Base-by-base conservation (phyloP, 2,329 filamentous ascomycete species). In the Meredithiella fracta region DNA sequence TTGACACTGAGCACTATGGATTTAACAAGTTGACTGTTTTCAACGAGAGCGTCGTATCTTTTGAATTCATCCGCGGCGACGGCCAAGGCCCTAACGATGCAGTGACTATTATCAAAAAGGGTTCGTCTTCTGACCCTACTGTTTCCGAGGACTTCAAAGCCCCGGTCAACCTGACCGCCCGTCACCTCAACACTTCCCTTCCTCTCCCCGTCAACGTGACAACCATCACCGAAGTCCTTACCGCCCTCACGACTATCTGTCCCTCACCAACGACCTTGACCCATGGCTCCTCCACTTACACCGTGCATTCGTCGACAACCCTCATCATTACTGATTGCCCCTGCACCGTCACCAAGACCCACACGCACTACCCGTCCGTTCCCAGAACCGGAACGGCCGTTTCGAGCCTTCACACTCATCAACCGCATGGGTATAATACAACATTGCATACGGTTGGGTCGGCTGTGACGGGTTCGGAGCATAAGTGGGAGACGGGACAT, bases 1-100 rank as follows among this genome's bases (percentile, higher is more conserved):
- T 76, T 23, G 70, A 76, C 62, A 66, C 66, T 55, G 62, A 64
- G 42, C 65, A 75, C 60, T 76, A 70, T 57, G 73, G 74, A 5
- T 73, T 75, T 61, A 73, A 67, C 63, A 74, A 62, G 49, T 58
- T 64, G 26, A 58, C 59, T 1, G 56, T 64, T 23, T 62, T 69
- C 40, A 71, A 69, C 53, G 64, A 67, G 3, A 70, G 64, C 2
- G 65, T 67, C 1, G 60, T 70, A 2, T 68, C 67, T n/a, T 75
- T 70, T 68, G 63, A 72, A 54, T 75, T 72, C 56, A 66, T 76
- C 55, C 65, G 66, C 6, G 73, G 73, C 29, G 64, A 65, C 26
- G 67, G 66, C 53, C 66, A 67, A 50, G 66, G 65, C 11, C 61
- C 68, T 51, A 67, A 68, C 3, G 71, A 73, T 60, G 62, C 65